Evolutionary conservation across 2,329 filamentous ascomycete species (phyloP).

Genomic region (Intubia oerlemansii): DNA sequence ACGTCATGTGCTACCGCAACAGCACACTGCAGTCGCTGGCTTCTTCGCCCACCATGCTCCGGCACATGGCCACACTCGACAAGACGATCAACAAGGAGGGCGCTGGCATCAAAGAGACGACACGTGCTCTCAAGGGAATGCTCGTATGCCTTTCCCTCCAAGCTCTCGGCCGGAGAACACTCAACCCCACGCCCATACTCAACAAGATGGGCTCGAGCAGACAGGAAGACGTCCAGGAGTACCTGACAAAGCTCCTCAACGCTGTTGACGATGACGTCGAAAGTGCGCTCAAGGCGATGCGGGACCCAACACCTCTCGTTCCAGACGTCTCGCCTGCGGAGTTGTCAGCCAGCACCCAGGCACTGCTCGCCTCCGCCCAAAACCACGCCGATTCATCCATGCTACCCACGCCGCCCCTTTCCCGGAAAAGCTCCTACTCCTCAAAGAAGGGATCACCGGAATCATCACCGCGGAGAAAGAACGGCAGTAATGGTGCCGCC

Average conservation of each 20-base stretch:
- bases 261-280: constrained; percentile 61
- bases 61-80: too few relatives aligned
- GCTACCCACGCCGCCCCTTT: background rate
- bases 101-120: constrained; percentile 11
- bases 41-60: constrained; percentile 46
- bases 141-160: too few relatives aligned
- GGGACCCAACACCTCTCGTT: constrained; percentile 12
- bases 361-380: background rate
- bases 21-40: constrained; percentile 76
- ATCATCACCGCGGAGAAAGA: too few relatives aligned
- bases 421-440: constrained; percentile 6
- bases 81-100: background rate
- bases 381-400: background rate
- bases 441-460: too few relatives aligned
- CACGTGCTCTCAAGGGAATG: constrained; percentile 32
- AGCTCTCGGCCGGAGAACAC: too few relatives aligned
- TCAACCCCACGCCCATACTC: constrained; percentile 57
- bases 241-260: constrained; percentile 76
- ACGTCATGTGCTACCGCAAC: constrained; percentile 97
- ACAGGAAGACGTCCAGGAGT: constrained; percentile 95
- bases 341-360: constrained; percentile 9
- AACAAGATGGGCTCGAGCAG: constrained; percentile 92
- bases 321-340: constrained; percentile 18
- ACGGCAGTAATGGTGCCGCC: too few relatives aligned
- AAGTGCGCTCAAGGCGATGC: too few relatives aligned